Evolutionary conservation across 2,329 filamentous ascomycete species (phyloP), one percentile per base, ranked within the genome.

Genomic region (Thermothelomyces thermophilus): DNA sequence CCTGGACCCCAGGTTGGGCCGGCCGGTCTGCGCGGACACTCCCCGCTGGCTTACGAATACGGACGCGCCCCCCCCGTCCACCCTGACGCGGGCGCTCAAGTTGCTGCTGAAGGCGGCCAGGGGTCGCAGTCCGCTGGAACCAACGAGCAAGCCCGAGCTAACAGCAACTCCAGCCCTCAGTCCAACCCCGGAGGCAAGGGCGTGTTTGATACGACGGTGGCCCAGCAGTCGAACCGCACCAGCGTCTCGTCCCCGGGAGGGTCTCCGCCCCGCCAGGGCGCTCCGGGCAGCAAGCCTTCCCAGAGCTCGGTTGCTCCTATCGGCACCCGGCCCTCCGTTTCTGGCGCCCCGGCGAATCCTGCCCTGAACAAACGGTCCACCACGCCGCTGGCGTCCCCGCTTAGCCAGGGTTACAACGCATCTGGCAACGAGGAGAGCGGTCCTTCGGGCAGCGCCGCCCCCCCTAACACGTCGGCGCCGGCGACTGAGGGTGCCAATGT

Each of bases 311-410:
- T 97, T 46, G 91, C 90, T 19, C 91, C 93, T 16, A 97, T 97
- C 60, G 93, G 93, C 56, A 96, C 91, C 51, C 85, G 93, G 39
- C 91, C 91, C 3, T 77, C 80, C 34, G 66, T 64, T 24, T 68
- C 69, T 8, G 66, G 71, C 35, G 76, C 79, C 53, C 72, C 73
- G 20, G 64, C 73, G 28, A 84, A 83, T 61, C 75, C 79, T 30
- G 74, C 76, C 9, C 66, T 87, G 58, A 86, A 77, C 68, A 93
- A 93, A 67, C 87, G 88, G 52, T 88, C 90, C 0, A 95, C 88
- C 7, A 95, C 90, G 2, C 90, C 91, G 47, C 77, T 95, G 26
- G 84, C 90, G n/a, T 94, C 90, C n/a, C 90, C 90, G 11, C 74
- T 93, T 46, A 84, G 84, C 66, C 84, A 84, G 56, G 83, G 85